Conservation (phyloP, 768 basidiomycete species). For the Tricholoma flavovirens region DNA sequence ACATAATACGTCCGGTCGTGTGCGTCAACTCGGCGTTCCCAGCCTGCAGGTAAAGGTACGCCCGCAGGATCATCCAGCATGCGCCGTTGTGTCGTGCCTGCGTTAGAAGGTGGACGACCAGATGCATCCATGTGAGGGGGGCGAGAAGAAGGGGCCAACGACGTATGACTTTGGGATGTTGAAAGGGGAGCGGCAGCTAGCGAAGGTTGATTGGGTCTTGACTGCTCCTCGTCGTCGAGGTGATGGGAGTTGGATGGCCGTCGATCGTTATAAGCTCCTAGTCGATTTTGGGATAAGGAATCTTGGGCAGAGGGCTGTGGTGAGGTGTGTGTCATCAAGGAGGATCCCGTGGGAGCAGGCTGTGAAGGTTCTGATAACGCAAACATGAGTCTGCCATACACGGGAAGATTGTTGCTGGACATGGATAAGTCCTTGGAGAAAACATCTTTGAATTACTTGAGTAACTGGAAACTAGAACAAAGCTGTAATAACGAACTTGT, state of each 20-base stretch:
- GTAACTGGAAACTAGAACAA: constrained; percentile 15
- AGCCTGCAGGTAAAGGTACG: constrained; percentile 65
- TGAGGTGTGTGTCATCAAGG: constrained; percentile 3
- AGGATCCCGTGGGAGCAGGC: constrained; percentile 18
- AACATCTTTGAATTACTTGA: constrained; percentile 40
- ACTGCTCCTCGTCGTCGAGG: constrained; percentile 7
- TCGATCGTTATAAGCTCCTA: constrained; percentile 1
- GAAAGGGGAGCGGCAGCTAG: constrained; percentile 17
- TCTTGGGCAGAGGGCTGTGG: constrained; percentile 9
- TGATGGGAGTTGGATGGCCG: constrained; percentile 11
- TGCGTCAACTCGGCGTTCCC: constrained; percentile 76
- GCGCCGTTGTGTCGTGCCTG: constrained; percentile 20
- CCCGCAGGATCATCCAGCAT: constrained; percentile 52
- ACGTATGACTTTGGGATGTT: constrained; percentile 21
- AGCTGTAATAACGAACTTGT: constrained; percentile 11
- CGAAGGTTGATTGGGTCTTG: constrained; percentile 7
- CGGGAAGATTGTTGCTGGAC: constrained; percentile 71
- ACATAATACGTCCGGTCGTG: constrained; percentile 79
- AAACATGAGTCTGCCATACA: constrained; percentile 80
- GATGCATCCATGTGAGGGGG: constrained; percentile 16
- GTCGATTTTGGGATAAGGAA: constrained; percentile 1
- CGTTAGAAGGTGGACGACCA: constrained; percentile 9
- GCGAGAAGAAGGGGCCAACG: constrained; percentile 16
- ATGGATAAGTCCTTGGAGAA: constrained; percentile 70
- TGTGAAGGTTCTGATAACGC: constrained; percentile 41